Base-by-base conservation (phyloP, 306 rosid genomes). In the Cicer arietinum region DNA sequence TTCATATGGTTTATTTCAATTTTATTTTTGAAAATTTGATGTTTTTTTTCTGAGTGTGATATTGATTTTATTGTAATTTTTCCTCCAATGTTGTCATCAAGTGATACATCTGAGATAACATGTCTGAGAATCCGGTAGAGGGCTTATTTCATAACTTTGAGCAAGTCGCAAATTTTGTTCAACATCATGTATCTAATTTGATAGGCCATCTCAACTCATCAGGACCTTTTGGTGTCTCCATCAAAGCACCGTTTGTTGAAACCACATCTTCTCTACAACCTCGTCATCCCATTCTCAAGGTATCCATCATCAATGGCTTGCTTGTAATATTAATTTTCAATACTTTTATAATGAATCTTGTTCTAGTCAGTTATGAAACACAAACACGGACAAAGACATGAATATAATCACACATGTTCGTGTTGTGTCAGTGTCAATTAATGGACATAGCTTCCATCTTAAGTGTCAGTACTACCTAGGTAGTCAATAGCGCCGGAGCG, bases 61-160 rank as follows among this genome's bases (percentile, higher is more conserved):
- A 45, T 40, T 69, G 78, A 53, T 53, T 71, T 43, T 64, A 14
- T 78, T 71, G 14, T 50, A 11, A 7, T 54, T 45, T 71, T 16
- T 44, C 44, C 20, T 51, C 58, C 56, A 43, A 59, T 39, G 56
- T 43, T 71, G 2, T 72, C 50, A n/a, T 18, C 16, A 47, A 7
- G 54, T 73, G 6, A 30, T 4, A 6, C 4, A 56, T 50, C 12
- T 77, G 40, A 53, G 75, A 57, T 63, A 81, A 81, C 71, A 93
- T 91, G 98, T 73, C 90, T 12, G 93, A 77, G 75, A 86, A 83
- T 64, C 94, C 92, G 42, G 72, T 90, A 18, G 81, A 83, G 72
- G 72, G 70, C 44, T 73, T 94, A 57, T 13, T 79, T 60, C 80
- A 86, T 67, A 75, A 76, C 68, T 72, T 89, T 44, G 84, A 88